phyloP scores from a whole-genome alignment of 768 basidiomycete species.

The Grammothele lineata region DNA sequence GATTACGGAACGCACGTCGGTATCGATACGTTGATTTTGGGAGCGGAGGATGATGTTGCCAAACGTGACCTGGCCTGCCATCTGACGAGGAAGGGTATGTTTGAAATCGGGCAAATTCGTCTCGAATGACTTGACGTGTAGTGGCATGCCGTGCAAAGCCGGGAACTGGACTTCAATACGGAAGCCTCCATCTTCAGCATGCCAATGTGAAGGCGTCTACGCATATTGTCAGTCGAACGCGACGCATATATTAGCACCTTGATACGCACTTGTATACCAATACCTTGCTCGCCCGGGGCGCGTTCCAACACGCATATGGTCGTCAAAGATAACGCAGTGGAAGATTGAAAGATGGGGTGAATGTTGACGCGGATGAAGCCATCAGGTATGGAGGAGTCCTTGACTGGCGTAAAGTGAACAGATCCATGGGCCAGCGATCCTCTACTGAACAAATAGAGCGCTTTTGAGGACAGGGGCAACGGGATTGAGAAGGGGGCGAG shows the following conservation, averaged over 20 bases:
- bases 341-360: background rate
- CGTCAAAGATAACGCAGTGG: slow-evolving; percentile 1
- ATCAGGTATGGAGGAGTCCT: background rate
- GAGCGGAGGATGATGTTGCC: slow-evolving; percentile 4
- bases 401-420: slow-evolving; percentile 9
- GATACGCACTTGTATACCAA: slow-evolving; percentile 7
- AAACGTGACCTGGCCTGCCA: slow-evolving; percentile 1
- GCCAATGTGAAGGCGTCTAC: slow-evolving; percentile 1
- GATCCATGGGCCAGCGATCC: slow-evolving; percentile 10
- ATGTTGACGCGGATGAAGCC: slow-evolving; percentile 17
- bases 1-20: background rate
- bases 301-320: slow-evolving; percentile 19
- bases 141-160: background rate
- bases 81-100: background rate
- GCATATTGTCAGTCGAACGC: background rate
- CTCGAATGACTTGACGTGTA: slow-evolving; percentile 8
- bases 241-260: background rate
- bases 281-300: slow-evolving; percentile 6
- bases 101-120: slow-evolving; percentile 3
- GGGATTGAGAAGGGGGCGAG: slow-evolving; percentile 9
- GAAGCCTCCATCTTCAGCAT: background rate
- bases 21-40: background rate
- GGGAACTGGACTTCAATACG: slow-evolving; percentile 3
- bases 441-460: slow-evolving; percentile 14
- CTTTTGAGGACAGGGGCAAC: slow-evolving; percentile 13